These are phyloP conservation scores for Limnanthes douglasii DNA, from an alignment of 345 rosid genomes.

Conservation along the genomic window DNA sequence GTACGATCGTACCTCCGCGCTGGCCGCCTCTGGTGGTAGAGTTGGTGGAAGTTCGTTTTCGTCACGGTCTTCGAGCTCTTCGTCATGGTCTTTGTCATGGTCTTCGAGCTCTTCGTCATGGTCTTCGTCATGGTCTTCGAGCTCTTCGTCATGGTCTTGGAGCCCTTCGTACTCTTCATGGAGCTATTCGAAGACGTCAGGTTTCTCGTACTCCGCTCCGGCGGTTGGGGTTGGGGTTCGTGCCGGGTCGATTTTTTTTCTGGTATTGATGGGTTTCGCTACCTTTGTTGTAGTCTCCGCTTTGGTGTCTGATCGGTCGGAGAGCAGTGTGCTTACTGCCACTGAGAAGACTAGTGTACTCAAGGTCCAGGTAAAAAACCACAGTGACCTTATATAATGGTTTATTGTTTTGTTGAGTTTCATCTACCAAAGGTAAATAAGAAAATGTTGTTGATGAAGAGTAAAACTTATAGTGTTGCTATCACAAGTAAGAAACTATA, in stretches of 20 bases:
- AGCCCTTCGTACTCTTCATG: conserved; percentile 48
- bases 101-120: too few relatives aligned
- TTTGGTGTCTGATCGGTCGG: conserved; percentile 58
- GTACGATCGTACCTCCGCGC: conserved; percentile 37
- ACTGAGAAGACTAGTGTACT: conserved; percentile 66
- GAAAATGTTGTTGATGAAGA: background rate
- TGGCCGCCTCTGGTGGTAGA: conserved; percentile 87
- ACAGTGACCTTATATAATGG: too few relatives aligned
- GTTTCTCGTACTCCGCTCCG: conserved; percentile 57
- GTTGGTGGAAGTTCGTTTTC: conserved; percentile 60
- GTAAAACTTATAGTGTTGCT: background rate
- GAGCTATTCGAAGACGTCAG: conserved; percentile 46
- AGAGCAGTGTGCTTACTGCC: conserved; percentile 40
- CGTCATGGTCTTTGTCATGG: conserved; percentile 31
- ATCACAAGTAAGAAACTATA: background rate
- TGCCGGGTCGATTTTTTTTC: conserved; percentile 59
- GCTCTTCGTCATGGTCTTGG: conserved; percentile 17
- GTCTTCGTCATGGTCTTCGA: too few relatives aligned
- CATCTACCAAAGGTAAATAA: background rate
- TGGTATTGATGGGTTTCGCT: conserved; percentile 58
- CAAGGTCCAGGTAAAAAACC: conserved; percentile 90
- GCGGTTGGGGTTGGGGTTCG: conserved; percentile 74
- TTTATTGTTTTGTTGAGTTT: too few relatives aligned
- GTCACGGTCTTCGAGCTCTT: conserved; percentile 32
- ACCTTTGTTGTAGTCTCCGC: conserved; percentile 81